Evolutionary conservation across 768 basidiomycete species (phyloP), one percentile per base, ranked within the genome.

Genomic region (Mycena chlorophos): DNA sequence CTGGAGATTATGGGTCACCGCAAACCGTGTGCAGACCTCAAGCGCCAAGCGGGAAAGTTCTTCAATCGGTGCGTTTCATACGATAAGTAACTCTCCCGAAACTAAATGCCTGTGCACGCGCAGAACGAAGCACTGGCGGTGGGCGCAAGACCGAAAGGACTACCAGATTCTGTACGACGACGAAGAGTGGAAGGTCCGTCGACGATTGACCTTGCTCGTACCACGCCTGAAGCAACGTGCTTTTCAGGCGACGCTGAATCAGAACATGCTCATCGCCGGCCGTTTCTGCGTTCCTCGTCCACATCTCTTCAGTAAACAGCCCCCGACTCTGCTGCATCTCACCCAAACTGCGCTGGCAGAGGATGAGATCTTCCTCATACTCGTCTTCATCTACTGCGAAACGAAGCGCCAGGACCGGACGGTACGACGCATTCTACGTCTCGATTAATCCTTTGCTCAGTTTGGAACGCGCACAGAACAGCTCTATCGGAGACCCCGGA

Each of bases 271-370:
- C 10, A 63, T 75, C 38, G 74, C 72, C 20, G 79, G 71, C 4
- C 71, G 69, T 4, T 76, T 81, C 39, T 62, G 66, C 2, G 76
- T 79, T 3, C 75, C 80, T 50, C 76, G 80, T n/a, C 79, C 78
- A 2, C 77, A 78, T 51, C 65, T 83, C 5, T 80, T 82, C 59
- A 71, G 69, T 25, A 79, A 80, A 58, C 54, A 68, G 19, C 71
- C 73, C 40, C 75, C 78, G 0, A 63, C 77, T 8, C 64, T 68
- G 0, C 52, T 83, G 26, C 70, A 75, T 29, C 63, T 82, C 20
- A 72, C 70, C 25, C 68, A 71, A 29, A 66, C 64, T n/a, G 77
- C 77, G 1, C 63, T 81, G 28, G 66, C 66, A 14, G 73, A 71
- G 16, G 74, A 75, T 42, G 74, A 75, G 51, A 66, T 75, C 6